Evolutionary conservation across 768 basidiomycete genomes (phyloP).

Genomic region (Rhodosporidiobolus odoratus): DNA sequence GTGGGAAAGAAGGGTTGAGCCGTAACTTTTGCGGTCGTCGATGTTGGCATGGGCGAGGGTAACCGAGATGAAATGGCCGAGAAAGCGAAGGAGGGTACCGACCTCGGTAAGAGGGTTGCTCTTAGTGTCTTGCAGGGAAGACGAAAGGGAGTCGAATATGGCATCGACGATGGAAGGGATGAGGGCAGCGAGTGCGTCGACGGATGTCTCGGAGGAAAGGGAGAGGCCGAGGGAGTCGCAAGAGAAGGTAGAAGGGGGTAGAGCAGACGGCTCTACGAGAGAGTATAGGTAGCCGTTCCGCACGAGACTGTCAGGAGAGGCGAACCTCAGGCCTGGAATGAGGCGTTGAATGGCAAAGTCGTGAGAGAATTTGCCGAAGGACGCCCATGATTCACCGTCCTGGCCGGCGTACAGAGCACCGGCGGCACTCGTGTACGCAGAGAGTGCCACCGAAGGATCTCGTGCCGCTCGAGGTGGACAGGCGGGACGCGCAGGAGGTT

Average conservation of each 20-base stretch:
- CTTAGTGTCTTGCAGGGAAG: neutral
- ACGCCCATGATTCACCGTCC: constrained; percentile 25
- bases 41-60: constrained; percentile 45
- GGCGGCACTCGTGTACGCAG: too few species aligned
- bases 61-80: constrained; percentile 54
- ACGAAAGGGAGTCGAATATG: constrained; percentile 52
- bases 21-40: constrained; percentile 46
- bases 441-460: neutral
- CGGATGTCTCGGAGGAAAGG: constrained; percentile 49
- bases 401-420: neutral
- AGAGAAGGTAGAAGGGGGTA: constrained; percentile 45
- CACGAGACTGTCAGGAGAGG: constrained; percentile 51
- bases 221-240: constrained; percentile 42
- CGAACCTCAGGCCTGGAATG: constrained; percentile 56
- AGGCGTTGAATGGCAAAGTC: constrained; percentile 58
- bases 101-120: constrained; percentile 22
- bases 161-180: constrained; percentile 51
- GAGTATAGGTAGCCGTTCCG: constrained; percentile 60
- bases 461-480: neutral
- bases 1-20: constrained; percentile 47
- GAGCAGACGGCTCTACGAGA: constrained; percentile 47
- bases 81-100: constrained; percentile 49
- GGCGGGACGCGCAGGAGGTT: neutral
- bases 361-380: constrained; percentile 42
- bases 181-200: constrained; percentile 50